Conservation (phyloP, 2,329 filamentous ascomycete species). For the Nemania bipapillata region DNA sequence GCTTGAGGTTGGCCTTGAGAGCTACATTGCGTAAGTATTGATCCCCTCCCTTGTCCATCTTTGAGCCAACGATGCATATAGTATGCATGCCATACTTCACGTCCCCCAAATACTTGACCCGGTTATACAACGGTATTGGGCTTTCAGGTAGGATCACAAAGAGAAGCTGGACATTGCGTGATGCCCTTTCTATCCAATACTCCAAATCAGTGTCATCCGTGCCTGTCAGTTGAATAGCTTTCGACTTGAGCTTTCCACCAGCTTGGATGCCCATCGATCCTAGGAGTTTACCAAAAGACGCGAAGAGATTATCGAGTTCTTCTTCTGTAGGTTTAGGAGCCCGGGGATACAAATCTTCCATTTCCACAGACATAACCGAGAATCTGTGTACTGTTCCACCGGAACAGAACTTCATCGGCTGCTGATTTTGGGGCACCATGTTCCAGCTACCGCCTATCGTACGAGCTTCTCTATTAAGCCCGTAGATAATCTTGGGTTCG, state of each 20-base stretch:
- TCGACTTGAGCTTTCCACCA: neutral
- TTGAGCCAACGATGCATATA: conserved; percentile 65
- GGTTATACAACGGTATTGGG: conserved; percentile 62
- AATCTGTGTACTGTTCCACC: neutral
- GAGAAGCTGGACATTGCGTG: conserved; percentile 53
- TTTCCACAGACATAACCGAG: conserved; percentile 7
- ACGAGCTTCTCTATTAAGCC: neutral
- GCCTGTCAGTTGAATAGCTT: neutral
- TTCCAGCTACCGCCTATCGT: conserved; percentile 28
- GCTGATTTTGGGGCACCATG: conserved; percentile 22
- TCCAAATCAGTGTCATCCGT: neutral
- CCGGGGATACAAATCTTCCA: neutral
- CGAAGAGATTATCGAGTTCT: neutral
- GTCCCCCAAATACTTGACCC: conserved; percentile 69
- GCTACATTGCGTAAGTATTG: conserved; percentile 66
- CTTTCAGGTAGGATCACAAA: conserved; percentile 60
- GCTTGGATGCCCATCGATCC: neutral
- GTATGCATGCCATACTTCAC: conserved; percentile 67
- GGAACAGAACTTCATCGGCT: neutral
- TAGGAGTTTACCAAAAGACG: neutral
- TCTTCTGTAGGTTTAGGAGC: neutral
- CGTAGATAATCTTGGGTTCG: conserved; percentile 23
- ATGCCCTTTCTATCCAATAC: fast-evolving
- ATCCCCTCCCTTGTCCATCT: conserved; percentile 54
- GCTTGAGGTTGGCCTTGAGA: conserved; percentile 74